Evolutionary conservation across 768 basidiomycete genomes (phyloP), one percentile per base, ranked within the genome.

Genomic region (Cystobasidium onofrii): DNA sequence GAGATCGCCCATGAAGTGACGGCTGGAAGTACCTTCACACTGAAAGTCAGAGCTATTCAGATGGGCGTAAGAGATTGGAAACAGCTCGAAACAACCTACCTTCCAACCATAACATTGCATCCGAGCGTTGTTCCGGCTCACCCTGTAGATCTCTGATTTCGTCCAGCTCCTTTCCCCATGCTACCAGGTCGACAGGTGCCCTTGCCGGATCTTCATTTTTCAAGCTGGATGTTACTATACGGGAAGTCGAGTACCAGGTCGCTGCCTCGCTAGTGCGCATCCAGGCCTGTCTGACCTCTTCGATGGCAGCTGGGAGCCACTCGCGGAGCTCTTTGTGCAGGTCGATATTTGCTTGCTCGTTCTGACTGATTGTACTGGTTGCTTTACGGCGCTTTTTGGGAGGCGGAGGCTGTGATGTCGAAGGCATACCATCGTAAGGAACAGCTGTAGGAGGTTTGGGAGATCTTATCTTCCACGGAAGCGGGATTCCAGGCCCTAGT

Each of bases 261-360:
- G 6, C 39, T 29, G 57, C 23, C 9, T 4, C 10, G 9, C 13
- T 1, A 34, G 9, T 29, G 31, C 27, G 7, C 4, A 64, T 27
- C 63, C 63, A 64, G 3, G 39, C 63, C 63, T 44, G 31, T 15
- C 63, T 39, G 63, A 44, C 43, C 36, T 64, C 20, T 15, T 64
- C 63, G 15, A 64, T 64, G 36, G 63, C 63, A 31, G 2, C 25
- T 27, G 34, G 36, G 12, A 64, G 39, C 63, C 63, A 64, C 6
- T 39, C 23, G 10, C 25, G 23, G 13, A 64, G 39, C 25, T 64
- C 36, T 3, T 34, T 20, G 36, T 64, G 63, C 34, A 39, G 25
- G 36, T 39, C 34, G 13, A 64, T 43, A 25, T 64, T 64, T 13
- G 63, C 63, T 39, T 39, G 34, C 63, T 64, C 63, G 15, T 64